These are phyloP conservation scores for Diatrype stigma DNA, from an alignment of 2,329 filamentous ascomycete genomes.

Conservation along the genomic window DNA sequence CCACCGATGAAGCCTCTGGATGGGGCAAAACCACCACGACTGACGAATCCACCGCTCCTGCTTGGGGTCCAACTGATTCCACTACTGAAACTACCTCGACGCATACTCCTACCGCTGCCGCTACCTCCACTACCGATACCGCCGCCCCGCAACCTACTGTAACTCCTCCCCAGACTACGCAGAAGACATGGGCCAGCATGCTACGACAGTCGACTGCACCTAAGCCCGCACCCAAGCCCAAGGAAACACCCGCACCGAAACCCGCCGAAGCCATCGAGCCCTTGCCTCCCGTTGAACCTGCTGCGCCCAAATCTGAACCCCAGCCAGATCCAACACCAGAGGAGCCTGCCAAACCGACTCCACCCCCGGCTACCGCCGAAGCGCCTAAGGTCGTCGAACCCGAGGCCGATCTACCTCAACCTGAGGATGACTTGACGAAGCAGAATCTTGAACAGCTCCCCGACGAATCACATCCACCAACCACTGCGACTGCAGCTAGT, in stretches of 20 bases:
- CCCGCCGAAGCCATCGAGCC: conserved; percentile 44
- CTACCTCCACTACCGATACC: conserved; percentile 34
- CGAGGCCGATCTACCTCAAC: conserved; percentile 58
- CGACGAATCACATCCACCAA: conserved; percentile 71
- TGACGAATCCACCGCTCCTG: conserved; percentile 34
- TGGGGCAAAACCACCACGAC: conserved; percentile 49
- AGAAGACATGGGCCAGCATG: conserved; percentile 74
- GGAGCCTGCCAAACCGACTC: conserved; percentile 19
- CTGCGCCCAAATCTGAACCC: conserved; percentile 33
- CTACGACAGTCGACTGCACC: conserved; percentile 56
- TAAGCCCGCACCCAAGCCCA: conserved; percentile 55
- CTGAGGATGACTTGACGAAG: conserved; percentile 81
- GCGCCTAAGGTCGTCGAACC: conserved; percentile 42
- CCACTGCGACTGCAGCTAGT: conserved; percentile 81
- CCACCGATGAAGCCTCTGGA: conserved; percentile 64
- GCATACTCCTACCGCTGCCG: conserved; percentile 29
- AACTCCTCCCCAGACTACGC: conserved; percentile 33
- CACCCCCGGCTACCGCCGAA: conserved; percentile 25
- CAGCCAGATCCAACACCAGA: conserved; percentile 32
- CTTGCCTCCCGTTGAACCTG: conserved; percentile 39
- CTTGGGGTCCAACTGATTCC: conserved; percentile 42
- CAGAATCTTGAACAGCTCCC: conserved; percentile 88
- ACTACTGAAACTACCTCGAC: conserved; percentile 25
- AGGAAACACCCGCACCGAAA: conserved; percentile 44
- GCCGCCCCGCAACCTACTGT: conserved; percentile 25